phyloP scores from a whole-genome alignment of 108 stramenopile species.

The Nitzschia sp. region DNA sequence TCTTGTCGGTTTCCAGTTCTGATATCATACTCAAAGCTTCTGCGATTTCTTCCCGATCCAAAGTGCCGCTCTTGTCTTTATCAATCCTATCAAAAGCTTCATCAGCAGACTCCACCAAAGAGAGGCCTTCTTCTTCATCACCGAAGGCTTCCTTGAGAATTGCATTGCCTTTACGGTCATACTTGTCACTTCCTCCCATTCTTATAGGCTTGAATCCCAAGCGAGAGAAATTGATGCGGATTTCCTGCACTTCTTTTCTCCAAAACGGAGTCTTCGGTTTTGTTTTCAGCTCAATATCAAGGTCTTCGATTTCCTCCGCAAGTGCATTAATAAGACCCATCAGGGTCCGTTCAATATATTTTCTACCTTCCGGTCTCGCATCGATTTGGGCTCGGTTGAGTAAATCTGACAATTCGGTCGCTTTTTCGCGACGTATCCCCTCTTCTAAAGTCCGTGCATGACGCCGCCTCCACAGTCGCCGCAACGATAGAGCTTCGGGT shows the following conservation, averaged over 20 bases:
- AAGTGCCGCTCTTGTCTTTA: conserved; percentile 69
- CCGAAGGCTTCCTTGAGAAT: conserved; percentile 3
- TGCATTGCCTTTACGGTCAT: conserved; percentile 13
- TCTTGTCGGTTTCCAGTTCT: conserved; percentile 33
- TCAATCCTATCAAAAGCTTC: conserved; percentile 85
- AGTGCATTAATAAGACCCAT: conserved; percentile 76
- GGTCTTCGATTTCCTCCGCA: conserved; percentile 70
- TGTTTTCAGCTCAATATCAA: conserved; percentile 63
- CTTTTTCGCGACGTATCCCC: conserved; percentile 56
- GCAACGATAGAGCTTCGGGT: conserved; percentile 14
- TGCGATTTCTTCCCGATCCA: conserved; percentile 77
- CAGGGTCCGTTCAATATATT: conserved; percentile 71
- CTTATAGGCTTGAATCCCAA: conserved; percentile 73
- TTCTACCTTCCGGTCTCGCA: conserved; percentile 22
- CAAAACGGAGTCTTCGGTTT: conserved; percentile 56
- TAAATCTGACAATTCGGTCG: conserved; percentile 9
- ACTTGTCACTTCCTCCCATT: conserved; percentile 59
- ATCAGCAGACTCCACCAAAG: conserved; percentile 54
- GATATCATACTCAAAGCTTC: conserved; percentile 69
- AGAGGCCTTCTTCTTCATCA: conserved; percentile 13
- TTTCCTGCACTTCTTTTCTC: conserved; percentile 73
- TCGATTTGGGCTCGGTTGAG: conserved; percentile 24
- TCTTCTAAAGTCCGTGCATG: conserved; percentile 64
- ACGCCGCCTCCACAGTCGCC: conserved; percentile 54
- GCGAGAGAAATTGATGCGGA: conserved; percentile 75